Base-by-base conservation (phyloP, 176 grass and related monocot species). In the Musa schizocarpa region DNA sequence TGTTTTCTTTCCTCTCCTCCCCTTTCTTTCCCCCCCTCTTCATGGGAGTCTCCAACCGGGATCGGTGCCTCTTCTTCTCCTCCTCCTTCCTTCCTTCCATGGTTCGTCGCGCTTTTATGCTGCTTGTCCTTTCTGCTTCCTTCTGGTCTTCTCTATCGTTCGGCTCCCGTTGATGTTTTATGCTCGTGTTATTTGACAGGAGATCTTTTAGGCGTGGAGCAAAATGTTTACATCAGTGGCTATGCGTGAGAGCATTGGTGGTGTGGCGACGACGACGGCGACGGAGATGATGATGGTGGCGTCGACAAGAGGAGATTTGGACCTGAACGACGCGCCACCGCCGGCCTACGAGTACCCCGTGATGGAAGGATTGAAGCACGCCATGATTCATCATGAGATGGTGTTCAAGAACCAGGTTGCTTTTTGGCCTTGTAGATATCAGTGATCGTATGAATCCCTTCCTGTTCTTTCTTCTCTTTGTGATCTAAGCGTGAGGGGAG, bases 351-450 rank as follows among this genome's bases (percentile, higher is more conserved):
- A 26, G 24, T 52, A 29, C 13, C 22, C 19, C 53, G 53, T 72
- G 22, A 81, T 65, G 80, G 77, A 80, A 22, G 62, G 76, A 67
- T 69, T 85, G 34, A 77, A 26, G 50, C 80, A 76, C 16, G 70
- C 80, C 76, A 85, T 89, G 87, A 73, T 85, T 72, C 83, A 71
- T 68, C 80, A 89, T 25, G 77, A 89, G 26, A 63, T 68, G 68
- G 14, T 78, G 24, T 89, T 78, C 56, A 75, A 77, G 63, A 65
- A 85, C 23, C 83, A 89, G 87, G 87, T 23, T 73, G 34, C 34
- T 43, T 43, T 43, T 43, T 43, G 34, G 34, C 34, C 13, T 25
- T 27, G 10, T 24, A 25, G 34, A 43, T 43, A 43, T 6, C 34
- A 43, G 34, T 6, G 34, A 43, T 43, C 34, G 34, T n/a, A 7